Percentiles rank a stretch among this genome's conserved stretches.
These are phyloP conservation scores for Cadophora malorum DNA, from an alignment of 2,329 filamentous ascomycete genomes.

Conservation along the genomic window DNA sequence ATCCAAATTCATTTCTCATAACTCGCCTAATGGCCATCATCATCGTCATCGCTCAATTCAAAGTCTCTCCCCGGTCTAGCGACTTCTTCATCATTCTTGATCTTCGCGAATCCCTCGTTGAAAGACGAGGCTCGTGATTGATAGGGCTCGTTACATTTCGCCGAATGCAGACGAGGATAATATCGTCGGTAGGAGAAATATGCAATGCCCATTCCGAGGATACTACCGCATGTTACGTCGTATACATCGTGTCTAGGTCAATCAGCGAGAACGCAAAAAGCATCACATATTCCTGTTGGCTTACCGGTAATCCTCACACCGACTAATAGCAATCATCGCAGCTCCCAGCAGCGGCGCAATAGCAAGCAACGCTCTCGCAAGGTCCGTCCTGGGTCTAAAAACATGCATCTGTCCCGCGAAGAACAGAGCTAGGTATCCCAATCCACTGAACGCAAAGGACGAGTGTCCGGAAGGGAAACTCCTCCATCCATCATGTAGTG, in stretches of 20 bases:
- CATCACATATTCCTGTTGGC: not conserved
- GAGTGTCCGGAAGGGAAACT: slow-evolving; percentile 84
- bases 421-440: slow-evolving; percentile 77
- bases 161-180: slow-evolving; percentile 62
- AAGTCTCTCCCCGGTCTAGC: slow-evolving; percentile 34
- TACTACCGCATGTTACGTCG: slow-evolving; percentile 67
- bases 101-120: slow-evolving; percentile 44
- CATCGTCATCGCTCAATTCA: slow-evolving; percentile 36
- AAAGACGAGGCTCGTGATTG: slow-evolving; percentile 46
- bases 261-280: not conserved
- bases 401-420: slow-evolving; percentile 70
- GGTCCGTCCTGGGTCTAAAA: slow-evolving; percentile 54
- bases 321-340: slow-evolving; percentile 70
- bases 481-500: slow-evolving; percentile 82
- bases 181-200: slow-evolving; percentile 72
- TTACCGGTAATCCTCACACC: slow-evolving; percentile 70
- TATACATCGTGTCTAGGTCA: slow-evolving; percentile 65
- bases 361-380: slow-evolving; percentile 63
- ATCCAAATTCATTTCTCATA: slow-evolving; percentile 3
- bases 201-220: slow-evolving; percentile 64
- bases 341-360: slow-evolving; percentile 66
- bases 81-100: slow-evolving; percentile 44
- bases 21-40: slow-evolving; percentile 29
- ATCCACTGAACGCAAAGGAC: slow-evolving; percentile 78
- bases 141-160: slow-evolving; percentile 63